These are phyloP conservation scores for Ceratocystis huliohia DNA, from an alignment of 2,329 filamentous ascomycete species.

Conservation along the genomic window DNA sequence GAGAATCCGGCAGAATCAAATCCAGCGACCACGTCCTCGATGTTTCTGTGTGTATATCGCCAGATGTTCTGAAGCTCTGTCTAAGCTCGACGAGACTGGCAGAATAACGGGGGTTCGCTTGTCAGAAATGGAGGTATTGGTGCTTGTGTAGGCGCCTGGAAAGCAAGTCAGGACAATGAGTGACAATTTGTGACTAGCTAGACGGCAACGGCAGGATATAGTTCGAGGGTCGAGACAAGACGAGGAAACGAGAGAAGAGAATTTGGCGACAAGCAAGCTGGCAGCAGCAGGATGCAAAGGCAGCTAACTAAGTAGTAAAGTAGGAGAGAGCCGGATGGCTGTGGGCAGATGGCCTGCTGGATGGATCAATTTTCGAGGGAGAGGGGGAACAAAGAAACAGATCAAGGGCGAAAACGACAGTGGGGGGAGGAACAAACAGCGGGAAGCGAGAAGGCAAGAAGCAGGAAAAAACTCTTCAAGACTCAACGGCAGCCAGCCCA, in stretches of 20 bases:
- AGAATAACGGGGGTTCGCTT: not conserved
- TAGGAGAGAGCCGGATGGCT: not conserved
- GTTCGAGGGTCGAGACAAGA: constrained; percentile 13
- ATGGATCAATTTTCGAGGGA: too few relatives aligned
- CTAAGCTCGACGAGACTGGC: not conserved
- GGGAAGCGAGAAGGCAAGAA: not conserved
- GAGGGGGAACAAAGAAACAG: too few relatives aligned
- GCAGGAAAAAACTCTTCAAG: not conserved
- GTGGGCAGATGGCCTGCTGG: not conserved
- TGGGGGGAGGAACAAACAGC: not conserved
- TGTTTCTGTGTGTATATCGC: not conserved
- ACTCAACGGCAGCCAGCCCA: not conserved
- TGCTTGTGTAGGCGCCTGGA: not conserved
- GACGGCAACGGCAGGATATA: constrained; percentile 14
- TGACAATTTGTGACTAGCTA: not conserved
- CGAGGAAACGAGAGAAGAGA: constrained; percentile 14
- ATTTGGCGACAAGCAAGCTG: constrained; percentile 18
- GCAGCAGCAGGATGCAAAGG: constrained; percentile 21
- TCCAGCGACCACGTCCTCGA: not conserved
- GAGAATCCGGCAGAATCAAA: not conserved
- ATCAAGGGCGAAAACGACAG: not conserved
- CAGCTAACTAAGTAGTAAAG: constrained; percentile 19
- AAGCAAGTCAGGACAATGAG: not conserved
- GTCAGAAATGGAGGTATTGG: not conserved
- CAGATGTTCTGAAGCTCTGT: not conserved